phyloP scores from a whole-genome alignment of 2,329 filamentous ascomycete genomes.

The Catunica adiposa region DNA sequence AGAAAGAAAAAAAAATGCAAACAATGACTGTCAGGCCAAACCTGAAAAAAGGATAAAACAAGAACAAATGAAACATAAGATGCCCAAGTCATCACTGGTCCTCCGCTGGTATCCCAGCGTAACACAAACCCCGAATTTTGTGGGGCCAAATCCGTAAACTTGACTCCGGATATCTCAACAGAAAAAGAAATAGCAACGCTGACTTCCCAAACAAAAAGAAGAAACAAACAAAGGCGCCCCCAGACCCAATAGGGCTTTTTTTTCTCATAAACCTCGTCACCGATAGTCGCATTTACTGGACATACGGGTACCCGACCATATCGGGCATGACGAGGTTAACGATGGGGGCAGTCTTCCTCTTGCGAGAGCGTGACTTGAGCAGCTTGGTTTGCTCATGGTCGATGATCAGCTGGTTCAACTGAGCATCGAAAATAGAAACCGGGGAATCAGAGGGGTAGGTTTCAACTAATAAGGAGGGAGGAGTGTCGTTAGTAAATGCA shows the following conservation, averaged over 20 bases:
- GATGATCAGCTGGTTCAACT: slow-evolving; percentile 2
- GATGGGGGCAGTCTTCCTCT: slow-evolving; percentile 4
- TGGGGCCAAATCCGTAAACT: too few species aligned
- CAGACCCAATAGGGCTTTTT: too few species aligned
- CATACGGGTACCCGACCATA: too few species aligned
- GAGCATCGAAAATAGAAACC: neutral
- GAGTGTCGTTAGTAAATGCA: too few species aligned
- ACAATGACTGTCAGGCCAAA: neutral
- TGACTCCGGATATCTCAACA: too few species aligned
- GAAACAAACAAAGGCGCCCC: neutral
- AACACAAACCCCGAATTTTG: too few species aligned
- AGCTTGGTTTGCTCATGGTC: slow-evolving; percentile 13
- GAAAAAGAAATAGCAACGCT: too few species aligned
- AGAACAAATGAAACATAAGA: neutral
- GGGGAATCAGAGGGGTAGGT: too few species aligned
- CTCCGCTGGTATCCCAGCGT: too few species aligned
- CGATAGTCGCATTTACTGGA: too few species aligned
- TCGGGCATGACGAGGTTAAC: slow-evolving; percentile 4
- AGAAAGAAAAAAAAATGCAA: neutral
- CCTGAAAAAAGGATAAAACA: neutral
- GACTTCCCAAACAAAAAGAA: neutral
- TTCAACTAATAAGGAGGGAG: too few species aligned
- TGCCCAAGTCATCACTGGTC: neutral
- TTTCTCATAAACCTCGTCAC: too few species aligned
- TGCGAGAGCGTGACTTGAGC: slow-evolving; percentile 8